Evolutionary conservation across 177 flowering plant genomes (phyloP), one percentile per base, ranked within the genome.

Genomic region (Vitis hybrid): DNA sequence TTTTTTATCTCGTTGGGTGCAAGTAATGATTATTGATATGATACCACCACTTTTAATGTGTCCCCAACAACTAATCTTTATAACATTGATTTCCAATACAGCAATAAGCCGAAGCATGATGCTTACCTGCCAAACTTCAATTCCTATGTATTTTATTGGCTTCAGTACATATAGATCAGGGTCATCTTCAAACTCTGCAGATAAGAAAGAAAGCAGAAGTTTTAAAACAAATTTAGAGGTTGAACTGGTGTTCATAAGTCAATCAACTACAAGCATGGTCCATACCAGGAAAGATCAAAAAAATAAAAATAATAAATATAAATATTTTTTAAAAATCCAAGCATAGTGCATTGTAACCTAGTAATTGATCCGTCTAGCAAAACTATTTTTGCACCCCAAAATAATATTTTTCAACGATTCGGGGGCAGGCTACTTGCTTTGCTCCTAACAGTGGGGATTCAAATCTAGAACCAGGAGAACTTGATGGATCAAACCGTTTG

Each of bases 71-170:
- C 27, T 24, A 24, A 54, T 54, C 15, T 30, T 6, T 19, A 58
- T 27, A 16, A 7, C 16, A 40, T 19, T 11, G 15, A 56, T 4
- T 50, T 49, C 46, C 15, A 48, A 4, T 7, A 56, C 40, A n/a
- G 9, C 2, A 15, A 15, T n/a, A n/a, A 40, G 14, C 66, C 13
- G 54, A 51, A 13, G 50, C 48, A 60, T 6, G 52, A 49, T 12
- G 49, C 69, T 69, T 76, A 89, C 99, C 94, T 95, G 99, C 98
- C 99, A 95, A 71, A 95, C 91, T 83, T 95, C 98, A 64, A 95
- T 93, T 16, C 97, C 99, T 1, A 91, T 87, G 75, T 93, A 91
- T 70, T 90, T 91, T 62, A 93, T 84, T 55, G 98, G 97, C 81
- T 88, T 93, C 68, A 95, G 65, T 52, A 95, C 99, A 79, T 93